phyloP scores from a whole-genome alignment of 768 basidiomycete genomes.

The Phylloporus rhodoxanthus region DNA sequence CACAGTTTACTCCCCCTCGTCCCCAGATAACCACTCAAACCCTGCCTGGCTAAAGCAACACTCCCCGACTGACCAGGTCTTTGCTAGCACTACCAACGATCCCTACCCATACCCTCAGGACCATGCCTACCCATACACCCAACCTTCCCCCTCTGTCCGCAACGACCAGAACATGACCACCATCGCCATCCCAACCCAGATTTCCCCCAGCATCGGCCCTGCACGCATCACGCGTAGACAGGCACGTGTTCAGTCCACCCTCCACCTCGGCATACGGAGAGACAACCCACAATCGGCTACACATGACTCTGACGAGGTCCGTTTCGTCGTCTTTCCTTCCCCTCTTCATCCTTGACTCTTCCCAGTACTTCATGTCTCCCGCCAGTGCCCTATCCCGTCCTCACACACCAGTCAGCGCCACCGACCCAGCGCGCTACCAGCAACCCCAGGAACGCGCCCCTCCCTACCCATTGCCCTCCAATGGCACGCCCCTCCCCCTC shows the following conservation, averaged over 20 bases:
- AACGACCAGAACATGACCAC: conserved; percentile 23
- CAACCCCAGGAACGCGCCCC: conserved; percentile 27
- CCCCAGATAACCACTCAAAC: conserved; percentile 26
- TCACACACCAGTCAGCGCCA: conserved; percentile 33
- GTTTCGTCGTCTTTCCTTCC: background rate
- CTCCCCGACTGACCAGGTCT: conserved; percentile 26
- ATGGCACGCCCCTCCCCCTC: conserved; percentile 23
- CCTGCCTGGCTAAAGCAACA: conserved; percentile 27
- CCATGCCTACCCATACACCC: conserved; percentile 26
- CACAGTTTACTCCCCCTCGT: conserved; percentile 26
- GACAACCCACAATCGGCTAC: conserved; percentile 20
- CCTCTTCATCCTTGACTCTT: conserved; percentile 8
- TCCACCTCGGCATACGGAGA: conserved; percentile 31
- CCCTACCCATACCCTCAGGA: conserved; percentile 27
- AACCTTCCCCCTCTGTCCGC: conserved; percentile 28
- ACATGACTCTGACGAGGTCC: conserved; percentile 27
- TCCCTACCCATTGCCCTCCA: conserved; percentile 20
- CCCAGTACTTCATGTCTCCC: conserved; percentile 35
- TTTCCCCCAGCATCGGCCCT: conserved; percentile 50
- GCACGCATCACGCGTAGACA: conserved; percentile 45
- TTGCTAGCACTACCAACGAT: conserved; percentile 38
- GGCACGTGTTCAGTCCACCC: conserved; percentile 31
- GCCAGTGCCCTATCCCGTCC: conserved; percentile 35
- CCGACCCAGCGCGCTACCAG: conserved; percentile 29
- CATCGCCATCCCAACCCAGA: conserved; percentile 34